Conservation (phyloP, 495 filamentous ascomycete species). For the Bryoglossum gracile region DNA sequence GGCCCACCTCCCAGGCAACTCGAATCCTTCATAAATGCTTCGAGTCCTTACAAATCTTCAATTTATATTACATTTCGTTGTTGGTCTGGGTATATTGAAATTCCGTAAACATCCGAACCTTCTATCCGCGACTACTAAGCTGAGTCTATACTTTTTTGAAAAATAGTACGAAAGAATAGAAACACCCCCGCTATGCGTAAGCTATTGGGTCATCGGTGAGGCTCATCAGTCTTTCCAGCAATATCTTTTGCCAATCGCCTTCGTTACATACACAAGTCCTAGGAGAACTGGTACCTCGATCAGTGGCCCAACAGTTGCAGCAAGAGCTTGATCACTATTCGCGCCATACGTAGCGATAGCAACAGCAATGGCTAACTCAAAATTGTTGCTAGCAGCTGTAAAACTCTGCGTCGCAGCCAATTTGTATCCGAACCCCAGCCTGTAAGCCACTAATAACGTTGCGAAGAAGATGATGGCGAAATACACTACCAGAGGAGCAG, state of each 20-base stretch:
- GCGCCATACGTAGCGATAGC: constrained; percentile 79
- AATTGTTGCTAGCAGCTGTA: constrained; percentile 93
- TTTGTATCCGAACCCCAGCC: constrained; percentile 65
- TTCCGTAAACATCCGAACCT: too few species aligned
- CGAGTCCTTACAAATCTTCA: too few species aligned
- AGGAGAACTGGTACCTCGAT: constrained; percentile 88
- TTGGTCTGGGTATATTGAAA: too few species aligned
- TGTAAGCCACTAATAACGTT: constrained; percentile 52
- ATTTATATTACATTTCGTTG: too few species aligned
- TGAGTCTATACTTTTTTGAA: too few species aligned
- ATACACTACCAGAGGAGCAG: constrained; percentile 74
- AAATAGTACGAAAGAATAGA: too few species aligned
- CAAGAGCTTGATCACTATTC: constrained; percentile 74
- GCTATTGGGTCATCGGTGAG: too few species aligned
- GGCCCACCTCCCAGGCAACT: too few species aligned
- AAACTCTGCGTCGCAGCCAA: constrained; percentile 77
- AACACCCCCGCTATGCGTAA: too few species aligned
- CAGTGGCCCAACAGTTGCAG: constrained; percentile 83
- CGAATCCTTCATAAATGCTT: too few species aligned
- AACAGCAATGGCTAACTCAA: constrained; percentile 90
- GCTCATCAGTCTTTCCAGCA: constrained; percentile 56
- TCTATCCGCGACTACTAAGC: too few species aligned
- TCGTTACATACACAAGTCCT: constrained; percentile 71
- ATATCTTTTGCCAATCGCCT: constrained; percentile 46
- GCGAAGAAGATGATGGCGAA: constrained; percentile 66